Base-by-base conservation (phyloP, 176 grass and related monocot genomes). In the Bromus sterilis region DNA sequence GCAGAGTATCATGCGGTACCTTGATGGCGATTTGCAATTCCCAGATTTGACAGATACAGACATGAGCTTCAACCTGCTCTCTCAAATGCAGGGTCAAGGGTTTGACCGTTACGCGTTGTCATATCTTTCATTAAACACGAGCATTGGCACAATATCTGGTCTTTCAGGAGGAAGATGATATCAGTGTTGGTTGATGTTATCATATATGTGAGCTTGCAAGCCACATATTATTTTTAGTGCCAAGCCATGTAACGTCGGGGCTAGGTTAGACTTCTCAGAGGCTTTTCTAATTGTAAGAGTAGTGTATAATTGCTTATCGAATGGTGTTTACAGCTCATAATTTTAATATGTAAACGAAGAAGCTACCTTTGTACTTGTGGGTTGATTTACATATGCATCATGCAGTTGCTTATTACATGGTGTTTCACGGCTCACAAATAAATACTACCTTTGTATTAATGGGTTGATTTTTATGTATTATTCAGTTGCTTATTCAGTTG, bases 1-100 rank as follows among this genome's bases (percentile, higher is more conserved):
- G 59, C 74, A 76, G 53, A 62, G 86, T 62, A 77, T 87, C 36
- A 63, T 83, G 69, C 76, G 75, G 30, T 87, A 81, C 60, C 79
- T 93, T 5, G 76, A 83, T 15, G 83, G 86, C 1, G 82, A 78
- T 13, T 31, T 29, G 11, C 32, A 37, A 13, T 39, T 92, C 1
- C 80, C 88, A 28, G 83, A 81, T 6, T 24, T 83, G 8, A 64
- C 43, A 7, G 12, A 60, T 42, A 71, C 32, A 29, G n/a, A 60
- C 7, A 18, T 77, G 75, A 77, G 75, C 55, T 60, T 77, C 75
- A 74, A 39, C 67, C 6, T 70, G 23, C 66, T 71, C 67, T 42
- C 67, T 28, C 37, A 16, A 71, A 71, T 71, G 67, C 67, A 71
- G 5, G 39, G 13, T 43, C 3, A 71, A 71, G 67, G 67, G 39